A percentile compares a stretch with the other conserved stretches of the same genome.
Conservation (phyloP, 371 early-diverging fungal species). For the Apophysomyces variabilis region DNA sequence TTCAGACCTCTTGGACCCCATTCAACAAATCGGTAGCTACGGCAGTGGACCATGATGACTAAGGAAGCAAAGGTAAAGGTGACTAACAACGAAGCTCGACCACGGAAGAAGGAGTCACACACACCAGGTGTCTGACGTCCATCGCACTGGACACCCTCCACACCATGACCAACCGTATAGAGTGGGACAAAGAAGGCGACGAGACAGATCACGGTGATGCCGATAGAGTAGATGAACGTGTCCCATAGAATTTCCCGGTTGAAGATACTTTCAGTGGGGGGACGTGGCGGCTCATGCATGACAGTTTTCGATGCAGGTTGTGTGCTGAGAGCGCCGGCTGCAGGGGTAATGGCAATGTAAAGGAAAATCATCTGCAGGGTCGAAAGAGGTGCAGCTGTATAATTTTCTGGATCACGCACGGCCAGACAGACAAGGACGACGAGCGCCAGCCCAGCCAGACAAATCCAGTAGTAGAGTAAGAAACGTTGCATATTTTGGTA, state of each 20-base stretch:
- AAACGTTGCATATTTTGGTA: slow-evolving; percentile 93
- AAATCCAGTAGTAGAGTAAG: slow-evolving; percentile 73
- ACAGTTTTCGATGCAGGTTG: slow-evolving; percentile 79
- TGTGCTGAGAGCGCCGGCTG: slow-evolving; percentile 74
- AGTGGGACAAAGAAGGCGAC: slow-evolving; percentile 60
- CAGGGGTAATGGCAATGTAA: slow-evolving; percentile 60
- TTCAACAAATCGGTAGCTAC: slow-evolving; percentile 59
- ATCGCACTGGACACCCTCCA: slow-evolving; percentile 64
- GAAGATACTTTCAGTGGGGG: slow-evolving; percentile 63
- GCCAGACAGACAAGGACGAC: slow-evolving; percentile 67
- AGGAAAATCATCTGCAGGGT: slow-evolving; percentile 38
- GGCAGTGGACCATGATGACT: slow-evolving; percentile 67
- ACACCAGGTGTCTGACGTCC: slow-evolving; percentile 35
- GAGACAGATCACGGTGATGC: slow-evolving; percentile 63
- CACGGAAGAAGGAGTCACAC: slow-evolving; percentile 68
- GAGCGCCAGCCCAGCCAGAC: slow-evolving; percentile 47
- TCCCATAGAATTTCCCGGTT: slow-evolving; percentile 36
- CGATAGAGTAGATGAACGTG: slow-evolving; percentile 26
- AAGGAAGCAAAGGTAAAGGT: slow-evolving; percentile 65
- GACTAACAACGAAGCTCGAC: slow-evolving; percentile 63
- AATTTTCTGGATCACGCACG: slow-evolving; percentile 75
- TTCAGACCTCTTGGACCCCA: slow-evolving; percentile 50
- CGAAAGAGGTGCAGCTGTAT: slow-evolving; percentile 61
- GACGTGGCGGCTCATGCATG: slow-evolving; percentile 83
- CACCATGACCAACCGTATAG: slow-evolving; percentile 51